Conservation (phyloP, 345 rosid species). For the Tarenaya hassleriana region DNA sequence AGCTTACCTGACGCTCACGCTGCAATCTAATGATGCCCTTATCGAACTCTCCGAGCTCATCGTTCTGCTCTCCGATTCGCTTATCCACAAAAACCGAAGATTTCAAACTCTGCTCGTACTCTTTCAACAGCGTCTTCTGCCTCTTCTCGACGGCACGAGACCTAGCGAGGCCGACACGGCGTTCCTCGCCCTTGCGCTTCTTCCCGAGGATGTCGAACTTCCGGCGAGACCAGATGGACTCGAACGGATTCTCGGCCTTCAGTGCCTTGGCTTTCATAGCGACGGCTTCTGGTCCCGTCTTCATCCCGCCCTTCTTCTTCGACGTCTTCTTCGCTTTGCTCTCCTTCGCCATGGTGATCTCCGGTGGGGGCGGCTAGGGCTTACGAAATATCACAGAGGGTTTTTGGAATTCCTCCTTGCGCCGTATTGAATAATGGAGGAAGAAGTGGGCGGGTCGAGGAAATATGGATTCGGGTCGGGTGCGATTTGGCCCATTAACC, state of each 20-base stretch:
- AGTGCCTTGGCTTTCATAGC: conserved; percentile 57
- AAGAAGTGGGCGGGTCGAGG: background rate
- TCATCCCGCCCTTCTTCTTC: conserved; percentile 35
- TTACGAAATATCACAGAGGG: conserved; percentile 16
- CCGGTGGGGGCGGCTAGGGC: conserved; percentile 22
- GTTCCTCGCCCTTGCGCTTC: conserved; percentile 86
- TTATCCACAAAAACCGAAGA: conserved; percentile 67
- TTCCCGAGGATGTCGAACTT: conserved; percentile 84
- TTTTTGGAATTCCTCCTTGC: conserved; percentile 7
- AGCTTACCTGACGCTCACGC: conserved; percentile 68
- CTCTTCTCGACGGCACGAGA: conserved; percentile 72
- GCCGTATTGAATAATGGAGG: background rate
- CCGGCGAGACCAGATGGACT: conserved; percentile 76
- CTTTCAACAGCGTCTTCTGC: conserved; percentile 71
- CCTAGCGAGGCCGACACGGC: conserved; percentile 60
- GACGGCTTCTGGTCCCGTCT: conserved; percentile 41
- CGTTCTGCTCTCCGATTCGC: conserved; percentile 75
- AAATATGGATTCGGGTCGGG: background rate
- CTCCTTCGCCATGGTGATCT: conserved; percentile 25
- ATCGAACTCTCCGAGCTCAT: conserved; percentile 67
- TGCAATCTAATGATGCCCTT: conserved; percentile 78
- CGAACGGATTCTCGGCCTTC: conserved; percentile 56
- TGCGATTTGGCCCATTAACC: no score
- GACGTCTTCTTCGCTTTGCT: conserved; percentile 30
- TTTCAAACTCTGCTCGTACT: conserved; percentile 71